Conservation (phyloP, 768 basidiomycete genomes). For the Russula virescens region DNA sequence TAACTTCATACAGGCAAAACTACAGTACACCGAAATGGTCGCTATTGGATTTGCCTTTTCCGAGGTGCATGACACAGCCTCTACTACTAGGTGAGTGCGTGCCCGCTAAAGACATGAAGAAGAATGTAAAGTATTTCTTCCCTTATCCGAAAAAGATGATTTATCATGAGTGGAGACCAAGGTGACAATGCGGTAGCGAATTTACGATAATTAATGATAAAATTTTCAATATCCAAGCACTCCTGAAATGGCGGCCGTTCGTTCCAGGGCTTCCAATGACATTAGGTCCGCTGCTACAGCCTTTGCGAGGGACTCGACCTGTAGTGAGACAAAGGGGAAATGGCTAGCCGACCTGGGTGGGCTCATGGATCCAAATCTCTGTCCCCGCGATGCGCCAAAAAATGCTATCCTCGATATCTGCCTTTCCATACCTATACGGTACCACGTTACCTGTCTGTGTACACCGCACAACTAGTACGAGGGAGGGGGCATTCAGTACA, state of each 20-base stretch:
- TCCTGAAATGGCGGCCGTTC: too few relatives aligned
- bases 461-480: slow-evolving; percentile 25
- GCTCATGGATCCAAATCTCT: background rate
- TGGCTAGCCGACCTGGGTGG: background rate
- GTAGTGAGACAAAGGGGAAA: background rate
- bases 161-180: too few relatives aligned
- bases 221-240: too few relatives aligned
- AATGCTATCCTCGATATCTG: slow-evolving; percentile 68
- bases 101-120: too few relatives aligned
- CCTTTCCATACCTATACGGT: slow-evolving; percentile 70
- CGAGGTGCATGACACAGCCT: background rate
- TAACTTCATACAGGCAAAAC: background rate
- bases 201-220: too few relatives aligned
- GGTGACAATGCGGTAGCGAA: too few relatives aligned
- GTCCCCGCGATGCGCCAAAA: slow-evolving; percentile 30
- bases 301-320: background rate
- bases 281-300: too few relatives aligned
- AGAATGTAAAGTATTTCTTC: too few relatives aligned
- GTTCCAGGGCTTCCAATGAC: too few relatives aligned
- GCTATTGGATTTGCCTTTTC: background rate
- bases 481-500: slow-evolving; percentile 1
- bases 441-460: slow-evolving; percentile 46
- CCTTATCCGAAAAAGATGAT: too few relatives aligned
- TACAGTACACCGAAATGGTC: background rate
- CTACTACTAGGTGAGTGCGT: too few relatives aligned